Evolutionary conservation across 768 basidiomycete genomes (phyloP), one percentile per base, ranked within the genome.

Genomic region (Calocybe gangraenosa): DNA sequence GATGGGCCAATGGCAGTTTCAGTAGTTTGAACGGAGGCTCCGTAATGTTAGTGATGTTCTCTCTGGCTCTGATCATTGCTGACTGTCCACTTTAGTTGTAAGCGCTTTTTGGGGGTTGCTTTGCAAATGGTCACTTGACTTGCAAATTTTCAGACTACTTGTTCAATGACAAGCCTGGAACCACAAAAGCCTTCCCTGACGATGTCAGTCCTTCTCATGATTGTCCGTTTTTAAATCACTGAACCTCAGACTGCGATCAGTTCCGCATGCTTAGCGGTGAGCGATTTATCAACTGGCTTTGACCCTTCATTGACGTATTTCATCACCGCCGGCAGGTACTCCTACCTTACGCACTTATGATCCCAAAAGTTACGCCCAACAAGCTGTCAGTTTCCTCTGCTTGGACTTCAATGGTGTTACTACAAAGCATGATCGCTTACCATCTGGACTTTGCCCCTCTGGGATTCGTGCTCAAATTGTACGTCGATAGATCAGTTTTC

Each of bases 261-360:
- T 73, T 79, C 59, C 70, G 75, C 46, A 77, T 78, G 75, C 51
- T 82, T 21, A 69, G 65, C 42, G 77, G 78, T 68, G 62, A 49
- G 49, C 56, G 9, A 15, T 57, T 41, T 28, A 28, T 28, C 25
- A 28, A 23, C 10, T 37, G 21, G 17, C 10, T 48, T 42, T n/a
- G 37, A 19, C 37, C 39, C 5, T 14, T 14, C n/a, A 21, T 23
- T 36, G 23, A 17, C n/a, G 15, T 42, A 11, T 21, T 34, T 33
- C 10, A 37, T 35, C 14, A 19, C 7, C n/a, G n/a, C n/a, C n/a
- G n/a, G 7, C 41, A 68, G 74, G 74, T 37, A 63, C 67, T 52
- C 69, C 69, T 1, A 65, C 65, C 22, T 58, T 76, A 33, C 68
- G 78, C 36, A 68, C 71, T 18, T 78, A 75, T 59, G 66, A 80